A percentile compares a stretch with the other conserved stretches of the same genome.
phyloP scores from a whole-genome alignment of 1,139 yeast genomes.

The Hemisphaericaspora xylanilytica region DNA sequence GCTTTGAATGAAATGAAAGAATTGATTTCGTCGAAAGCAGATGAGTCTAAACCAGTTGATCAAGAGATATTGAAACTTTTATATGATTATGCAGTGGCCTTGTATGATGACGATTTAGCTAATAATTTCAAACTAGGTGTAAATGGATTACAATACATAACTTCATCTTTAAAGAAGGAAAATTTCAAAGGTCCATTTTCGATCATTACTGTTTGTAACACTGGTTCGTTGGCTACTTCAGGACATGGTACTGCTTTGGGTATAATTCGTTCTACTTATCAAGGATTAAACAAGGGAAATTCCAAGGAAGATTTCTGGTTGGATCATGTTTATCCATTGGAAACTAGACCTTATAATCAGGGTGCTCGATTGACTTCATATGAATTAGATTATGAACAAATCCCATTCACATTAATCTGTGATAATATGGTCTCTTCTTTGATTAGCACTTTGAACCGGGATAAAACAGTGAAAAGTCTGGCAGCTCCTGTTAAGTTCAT shows the following conservation, averaged over 20 bases:
- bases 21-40: conserved; percentile 17
- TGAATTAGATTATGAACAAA: conserved; percentile 78
- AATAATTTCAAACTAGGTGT: conserved; percentile 78
- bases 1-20: conserved; percentile 63
- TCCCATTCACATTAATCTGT: conserved; percentile 85
- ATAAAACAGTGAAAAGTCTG: conserved; percentile 17
- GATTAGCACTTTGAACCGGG: conserved; percentile 35
- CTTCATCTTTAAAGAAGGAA: conserved; percentile 43
- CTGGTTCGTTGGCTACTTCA: conserved; percentile 92
- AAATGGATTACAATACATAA: conserved; percentile 73
- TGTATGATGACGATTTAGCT: conserved; percentile 72
- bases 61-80: conserved; percentile 38
- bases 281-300: conserved; percentile 28
- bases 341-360: conserved; percentile 95
- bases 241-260: conserved; percentile 98
- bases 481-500: conserved; percentile 72
- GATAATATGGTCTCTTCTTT: conserved; percentile 91
- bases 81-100: conserved; percentile 50
- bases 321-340: conserved; percentile 80
- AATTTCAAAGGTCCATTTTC: conserved; percentile 66
- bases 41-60: conserved; percentile 16
- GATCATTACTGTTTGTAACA: conserved; percentile 81
- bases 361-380: conserved; percentile 93
- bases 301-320: conserved; percentile 40
- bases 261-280: conserved; percentile 71